These are phyloP conservation scores for Xylaria multiplex DNA, from an alignment of 2,329 filamentous ascomycete genomes.

Conservation along the genomic window DNA sequence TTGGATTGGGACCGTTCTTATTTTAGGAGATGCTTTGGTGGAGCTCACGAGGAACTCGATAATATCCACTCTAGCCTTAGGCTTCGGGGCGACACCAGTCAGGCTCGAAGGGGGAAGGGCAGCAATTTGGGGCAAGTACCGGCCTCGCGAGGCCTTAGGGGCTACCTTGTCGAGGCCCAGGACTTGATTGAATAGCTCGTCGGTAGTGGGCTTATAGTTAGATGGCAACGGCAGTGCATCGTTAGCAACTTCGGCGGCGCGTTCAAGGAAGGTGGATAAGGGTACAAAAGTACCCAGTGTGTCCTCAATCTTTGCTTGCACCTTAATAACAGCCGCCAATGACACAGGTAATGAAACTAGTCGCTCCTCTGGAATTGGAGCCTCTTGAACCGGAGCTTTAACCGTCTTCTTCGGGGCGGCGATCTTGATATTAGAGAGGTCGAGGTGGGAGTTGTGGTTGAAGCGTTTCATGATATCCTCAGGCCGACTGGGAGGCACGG, in stretches of 20 bases:
- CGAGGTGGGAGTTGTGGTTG: constrained; percentile 81
- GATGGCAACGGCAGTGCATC: constrained; percentile 79
- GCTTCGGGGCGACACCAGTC: constrained; percentile 48
- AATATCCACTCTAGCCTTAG: constrained; percentile 73
- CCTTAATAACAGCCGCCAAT: constrained; percentile 78
- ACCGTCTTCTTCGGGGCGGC: constrained; percentile 56
- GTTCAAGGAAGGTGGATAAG: constrained; percentile 84
- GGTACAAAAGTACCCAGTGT: constrained; percentile 83
- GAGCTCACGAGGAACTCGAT: constrained; percentile 78
- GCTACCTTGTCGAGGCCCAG: constrained; percentile 71
- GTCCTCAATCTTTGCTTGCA: constrained; percentile 81
- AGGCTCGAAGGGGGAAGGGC: constrained; percentile 62
- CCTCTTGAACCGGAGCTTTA: constrained; percentile 53
- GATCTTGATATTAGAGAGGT: constrained; percentile 94
- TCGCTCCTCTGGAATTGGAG: constrained; percentile 58
- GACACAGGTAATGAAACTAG: constrained; percentile 80
- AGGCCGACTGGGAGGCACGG: constrained; percentile 77
- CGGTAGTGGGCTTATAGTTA: constrained; percentile 71
- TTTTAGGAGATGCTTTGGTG: constrained; percentile 44
- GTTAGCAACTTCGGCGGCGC: constrained; percentile 88
- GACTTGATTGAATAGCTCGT: constrained; percentile 90
- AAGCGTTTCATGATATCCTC: constrained; percentile 76
- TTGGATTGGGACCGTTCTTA: constrained; percentile 51
- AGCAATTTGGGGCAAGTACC: constrained; percentile 77
- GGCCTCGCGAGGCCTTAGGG: constrained; percentile 66